These are phyloP conservation scores for Microbotryomycetes sp. DNA, from an alignment of 1,284 basidiomycete species.

Conservation along the genomic window DNA sequence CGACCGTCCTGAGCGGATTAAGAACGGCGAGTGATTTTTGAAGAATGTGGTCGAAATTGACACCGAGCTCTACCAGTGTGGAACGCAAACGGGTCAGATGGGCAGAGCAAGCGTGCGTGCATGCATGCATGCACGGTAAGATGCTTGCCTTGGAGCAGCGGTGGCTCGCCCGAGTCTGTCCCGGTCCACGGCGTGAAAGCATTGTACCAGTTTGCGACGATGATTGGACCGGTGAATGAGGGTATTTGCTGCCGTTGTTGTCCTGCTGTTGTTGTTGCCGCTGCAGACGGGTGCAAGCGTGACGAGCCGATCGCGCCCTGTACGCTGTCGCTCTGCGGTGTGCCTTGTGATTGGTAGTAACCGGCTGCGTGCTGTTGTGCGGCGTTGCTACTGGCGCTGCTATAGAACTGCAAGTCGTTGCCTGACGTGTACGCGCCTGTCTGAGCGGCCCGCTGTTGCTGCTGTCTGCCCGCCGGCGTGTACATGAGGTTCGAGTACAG, in stretches of 20 bases:
- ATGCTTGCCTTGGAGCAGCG: slow-evolving; percentile 74
- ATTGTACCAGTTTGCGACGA: slow-evolving; percentile 63
- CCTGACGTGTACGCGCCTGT: no score
- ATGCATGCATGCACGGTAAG: no score
- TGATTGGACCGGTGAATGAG: slow-evolving; percentile 9
- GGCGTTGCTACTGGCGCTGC: slow-evolving; percentile 1
- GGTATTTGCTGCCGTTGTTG: background rate
- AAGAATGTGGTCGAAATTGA: slow-evolving; percentile 93
- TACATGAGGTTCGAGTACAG: no score
- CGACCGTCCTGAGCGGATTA: slow-evolving; percentile 78
- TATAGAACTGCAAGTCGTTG: slow-evolving; percentile 21
- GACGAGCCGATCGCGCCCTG: slow-evolving; percentile 23
- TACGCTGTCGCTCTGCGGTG: slow-evolving; percentile 11
- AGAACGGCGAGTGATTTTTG: slow-evolving; percentile 91
- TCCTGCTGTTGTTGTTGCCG: background rate
- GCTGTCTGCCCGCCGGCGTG: no score
- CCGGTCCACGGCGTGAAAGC: slow-evolving; percentile 76
- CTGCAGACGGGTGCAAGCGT: background rate
- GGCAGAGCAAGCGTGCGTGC: no score
- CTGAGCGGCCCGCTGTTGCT: no score
- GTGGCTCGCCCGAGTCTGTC: slow-evolving; percentile 89
- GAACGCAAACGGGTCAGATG: background rate
- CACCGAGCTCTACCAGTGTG: slow-evolving; percentile 69
- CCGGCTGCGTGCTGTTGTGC: background rate
- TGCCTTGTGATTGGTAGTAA: slow-evolving; percentile 11